Evolutionary conservation across 2,329 filamentous ascomycete species (phyloP).

Genomic region (Trichocomaceae sp.): DNA sequence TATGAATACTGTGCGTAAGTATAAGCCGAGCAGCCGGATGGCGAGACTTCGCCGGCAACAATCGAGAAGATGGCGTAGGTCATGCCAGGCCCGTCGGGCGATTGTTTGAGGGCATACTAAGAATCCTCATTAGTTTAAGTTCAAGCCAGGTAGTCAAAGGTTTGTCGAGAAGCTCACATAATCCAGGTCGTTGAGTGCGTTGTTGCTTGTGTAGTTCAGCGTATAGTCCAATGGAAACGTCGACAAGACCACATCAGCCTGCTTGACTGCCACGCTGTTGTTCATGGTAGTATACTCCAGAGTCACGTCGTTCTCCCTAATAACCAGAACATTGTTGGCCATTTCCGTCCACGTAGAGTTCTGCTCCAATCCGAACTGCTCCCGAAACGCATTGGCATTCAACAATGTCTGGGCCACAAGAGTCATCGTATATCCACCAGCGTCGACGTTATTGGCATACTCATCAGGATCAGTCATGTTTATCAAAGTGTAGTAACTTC

Average conservation of each 20-base stretch:
- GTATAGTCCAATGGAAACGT: slow-evolving; percentile 59
- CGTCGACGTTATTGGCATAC: slow-evolving; percentile 61
- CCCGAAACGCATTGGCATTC: slow-evolving; percentile 52
- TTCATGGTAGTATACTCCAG: slow-evolving; percentile 62
- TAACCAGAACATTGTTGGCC: slow-evolving; percentile 50
- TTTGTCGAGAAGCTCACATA: slow-evolving; percentile 42
- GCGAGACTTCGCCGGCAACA: slow-evolving; percentile 58
- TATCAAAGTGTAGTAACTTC: slow-evolving; percentile 46
- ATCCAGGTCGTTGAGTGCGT: slow-evolving; percentile 54
- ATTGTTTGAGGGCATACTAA: slow-evolving; percentile 61
- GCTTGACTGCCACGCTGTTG: slow-evolving; percentile 59
- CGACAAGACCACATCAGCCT: slow-evolving; percentile 63
- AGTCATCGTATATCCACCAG: slow-evolving; percentile 63
- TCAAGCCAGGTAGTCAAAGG: not conserved
- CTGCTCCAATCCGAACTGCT: slow-evolving; percentile 46
- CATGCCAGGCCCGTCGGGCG: slow-evolving; percentile 63
- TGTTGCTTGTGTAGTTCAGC: slow-evolving; percentile 45
- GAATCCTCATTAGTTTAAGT: slow-evolving; percentile 4
- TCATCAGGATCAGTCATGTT: slow-evolving; percentile 71
- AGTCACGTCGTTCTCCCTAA: slow-evolving; percentile 54
- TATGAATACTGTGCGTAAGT: slow-evolving; percentile 61
- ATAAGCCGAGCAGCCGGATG: slow-evolving; percentile 61
- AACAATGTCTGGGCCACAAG: slow-evolving; percentile 51
- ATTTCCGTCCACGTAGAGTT: slow-evolving; percentile 56
- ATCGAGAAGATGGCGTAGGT: slow-evolving; percentile 65